phyloP scores from a whole-genome alignment of 208 protist genomes.

The Leishmania amazonensis region DNA sequence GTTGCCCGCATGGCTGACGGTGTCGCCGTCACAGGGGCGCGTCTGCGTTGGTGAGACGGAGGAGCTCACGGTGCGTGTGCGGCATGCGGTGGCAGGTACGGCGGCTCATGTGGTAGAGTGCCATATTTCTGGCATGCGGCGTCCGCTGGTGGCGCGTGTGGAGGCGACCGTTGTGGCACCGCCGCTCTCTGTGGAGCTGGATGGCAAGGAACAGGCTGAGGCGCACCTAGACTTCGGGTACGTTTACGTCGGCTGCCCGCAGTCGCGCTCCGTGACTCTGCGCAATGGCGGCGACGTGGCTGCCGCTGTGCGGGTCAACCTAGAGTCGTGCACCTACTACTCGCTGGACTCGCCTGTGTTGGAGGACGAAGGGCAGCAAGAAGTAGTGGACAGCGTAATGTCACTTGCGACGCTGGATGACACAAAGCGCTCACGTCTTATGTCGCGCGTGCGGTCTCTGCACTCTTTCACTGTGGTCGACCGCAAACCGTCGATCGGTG shows the following conservation, averaged over 20 bases:
- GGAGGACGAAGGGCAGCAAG: conserved; percentile 13
- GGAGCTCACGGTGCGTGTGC: conserved; percentile 73
- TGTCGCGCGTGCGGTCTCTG: conserved; percentile 20
- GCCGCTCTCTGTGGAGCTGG: conserved; percentile 53
- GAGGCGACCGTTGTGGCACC: conserved; percentile 73
- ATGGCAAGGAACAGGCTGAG: conserved; percentile 60
- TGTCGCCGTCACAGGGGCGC: conserved; percentile 71
- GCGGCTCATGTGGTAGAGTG: conserved; percentile 52
- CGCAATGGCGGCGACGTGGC: conserved; percentile 83
- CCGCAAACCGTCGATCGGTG: not conserved
- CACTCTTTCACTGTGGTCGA: conserved; percentile 12
- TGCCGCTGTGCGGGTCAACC: conserved; percentile 80
- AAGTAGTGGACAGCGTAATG: conserved; percentile 4
- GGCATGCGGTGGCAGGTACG: conserved; percentile 30
- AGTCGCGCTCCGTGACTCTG: conserved; percentile 55
- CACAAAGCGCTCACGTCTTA: conserved; percentile 17
- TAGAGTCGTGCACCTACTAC: conserved; percentile 47
- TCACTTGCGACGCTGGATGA: not conserved
- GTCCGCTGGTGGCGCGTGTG: conserved; percentile 67
- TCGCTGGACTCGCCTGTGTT: conserved; percentile 34
- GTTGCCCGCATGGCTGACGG: conserved; percentile 59
- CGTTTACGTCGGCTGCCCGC: conserved; percentile 78
- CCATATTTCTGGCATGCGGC: conserved; percentile 81
- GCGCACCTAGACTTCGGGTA: conserved; percentile 86
- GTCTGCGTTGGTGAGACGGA: conserved; percentile 66